A percentile compares a stretch with the other conserved stretches of the same genome.
Conservation (phyloP, 176 grass and related monocot genomes). For the Oryza officinalis region DNA sequence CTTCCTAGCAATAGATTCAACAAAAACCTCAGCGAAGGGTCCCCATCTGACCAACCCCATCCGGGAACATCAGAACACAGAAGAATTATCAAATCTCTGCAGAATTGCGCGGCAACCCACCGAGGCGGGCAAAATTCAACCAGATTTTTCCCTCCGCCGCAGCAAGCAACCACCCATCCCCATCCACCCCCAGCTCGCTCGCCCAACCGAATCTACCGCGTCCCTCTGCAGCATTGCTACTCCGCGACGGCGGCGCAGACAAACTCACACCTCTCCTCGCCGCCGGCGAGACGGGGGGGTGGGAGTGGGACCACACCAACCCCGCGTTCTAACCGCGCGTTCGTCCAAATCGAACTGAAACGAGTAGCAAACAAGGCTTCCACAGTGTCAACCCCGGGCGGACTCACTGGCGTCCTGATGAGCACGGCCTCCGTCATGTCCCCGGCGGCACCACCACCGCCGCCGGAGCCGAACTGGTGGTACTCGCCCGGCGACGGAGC, state of each 20-base stretch:
- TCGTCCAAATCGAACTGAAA: constrained; percentile 19
- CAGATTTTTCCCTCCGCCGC: not conserved
- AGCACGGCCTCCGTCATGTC: constrained; percentile 48
- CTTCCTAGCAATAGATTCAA: not conserved
- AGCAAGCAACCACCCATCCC: not conserved
- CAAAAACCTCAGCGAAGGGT: not conserved
- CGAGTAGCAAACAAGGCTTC: constrained; percentile 25
- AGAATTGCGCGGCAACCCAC: not conserved
- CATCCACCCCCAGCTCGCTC: not conserved
- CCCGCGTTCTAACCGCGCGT: constrained; percentile 17
- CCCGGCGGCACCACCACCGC: not conserved
- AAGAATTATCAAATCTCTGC: not conserved
- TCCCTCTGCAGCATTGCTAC: constrained; percentile 25
- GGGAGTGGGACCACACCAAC: not conserved
- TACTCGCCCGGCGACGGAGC: constrained; percentile 52
- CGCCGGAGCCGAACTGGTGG: constrained; percentile 50
- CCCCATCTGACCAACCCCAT: not conserved
- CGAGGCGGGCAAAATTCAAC: constrained; percentile 1
- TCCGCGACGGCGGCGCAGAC: not conserved
- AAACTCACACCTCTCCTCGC: not conserved
- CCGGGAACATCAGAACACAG: not conserved
- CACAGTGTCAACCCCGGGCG: not conserved
- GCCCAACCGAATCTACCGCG: constrained; percentile 5
- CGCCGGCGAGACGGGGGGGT: too few species aligned
- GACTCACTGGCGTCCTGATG: constrained; percentile 65